Conservation (phyloP, 768 basidiomycete species). For the Boletus rubroflammeus region DNA sequence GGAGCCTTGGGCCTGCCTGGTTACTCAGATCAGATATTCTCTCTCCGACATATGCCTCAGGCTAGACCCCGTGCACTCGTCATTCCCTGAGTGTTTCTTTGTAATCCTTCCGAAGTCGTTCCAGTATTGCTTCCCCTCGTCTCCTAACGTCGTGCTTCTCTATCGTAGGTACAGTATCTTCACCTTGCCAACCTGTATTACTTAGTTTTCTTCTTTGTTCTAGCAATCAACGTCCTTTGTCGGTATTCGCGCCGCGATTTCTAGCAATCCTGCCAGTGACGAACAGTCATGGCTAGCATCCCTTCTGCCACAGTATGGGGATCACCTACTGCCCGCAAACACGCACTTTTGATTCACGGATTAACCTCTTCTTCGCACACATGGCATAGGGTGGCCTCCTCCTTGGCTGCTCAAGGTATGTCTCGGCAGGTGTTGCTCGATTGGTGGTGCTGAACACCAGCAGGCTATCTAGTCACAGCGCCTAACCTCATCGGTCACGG, state of each 20-base stretch:
- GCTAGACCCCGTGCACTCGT: too few relatives aligned
- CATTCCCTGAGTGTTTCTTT: too few relatives aligned
- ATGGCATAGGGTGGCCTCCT: constrained; percentile 8
- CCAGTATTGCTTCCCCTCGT: too few relatives aligned
- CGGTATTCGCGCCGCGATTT: too few relatives aligned
- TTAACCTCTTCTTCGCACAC: constrained; percentile 14
- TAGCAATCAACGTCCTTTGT: too few relatives aligned
- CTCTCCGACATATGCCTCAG: too few relatives aligned
- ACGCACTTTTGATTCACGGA: constrained; percentile 4
- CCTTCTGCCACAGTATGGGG: constrained; percentile 17
- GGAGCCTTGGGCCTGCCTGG: background rate
- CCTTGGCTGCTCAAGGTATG: constrained; percentile 17
- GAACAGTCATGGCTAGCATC: constrained; percentile 5
- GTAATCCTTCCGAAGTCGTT: too few relatives aligned
- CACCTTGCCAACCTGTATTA: too few relatives aligned
- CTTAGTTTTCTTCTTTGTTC: too few relatives aligned
- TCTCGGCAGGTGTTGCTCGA: background rate
- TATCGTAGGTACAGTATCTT: too few relatives aligned
- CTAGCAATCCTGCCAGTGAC: too few relatives aligned
- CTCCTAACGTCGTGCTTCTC: too few relatives aligned
- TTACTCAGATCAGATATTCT: background rate
- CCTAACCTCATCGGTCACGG: constrained; percentile 12
- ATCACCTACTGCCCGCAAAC: constrained; percentile 9
- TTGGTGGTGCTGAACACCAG: background rate
- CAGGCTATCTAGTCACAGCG: constrained; percentile 21